Percentiles rank a stretch among this genome's conserved stretches.
phyloP scores from a whole-genome alignment of 257 asterid species.

The Fraxinus pennsylvanica region DNA sequence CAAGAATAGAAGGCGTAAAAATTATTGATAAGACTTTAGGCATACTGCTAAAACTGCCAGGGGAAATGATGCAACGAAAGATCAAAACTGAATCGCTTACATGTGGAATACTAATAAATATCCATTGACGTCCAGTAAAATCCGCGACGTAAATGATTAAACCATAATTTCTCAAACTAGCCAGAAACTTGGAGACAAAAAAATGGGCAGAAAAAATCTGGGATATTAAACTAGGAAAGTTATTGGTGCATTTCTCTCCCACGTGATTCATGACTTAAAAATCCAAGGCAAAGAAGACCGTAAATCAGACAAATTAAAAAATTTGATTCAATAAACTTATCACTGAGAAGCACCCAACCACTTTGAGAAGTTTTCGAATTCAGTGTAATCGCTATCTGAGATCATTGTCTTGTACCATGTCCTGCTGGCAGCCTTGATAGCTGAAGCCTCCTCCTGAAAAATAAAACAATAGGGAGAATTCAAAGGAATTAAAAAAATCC shows the following conservation, averaged over 20 bases:
- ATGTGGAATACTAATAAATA: neutral
- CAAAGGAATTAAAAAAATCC: neutral
- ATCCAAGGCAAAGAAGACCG: slow-evolving; percentile 10
- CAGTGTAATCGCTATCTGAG: slow-evolving; percentile 56
- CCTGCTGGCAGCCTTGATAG: slow-evolving; percentile 40
- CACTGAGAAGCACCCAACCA: slow-evolving; percentile 59
- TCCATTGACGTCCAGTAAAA: neutral
- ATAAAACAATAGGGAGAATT: neutral
- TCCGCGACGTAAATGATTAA: slow-evolving; percentile 16
- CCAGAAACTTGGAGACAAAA: slow-evolving; percentile 18
- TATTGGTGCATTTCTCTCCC: slow-evolving; percentile 16
- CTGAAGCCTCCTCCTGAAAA: slow-evolving; percentile 50
- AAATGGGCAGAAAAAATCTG: slow-evolving; percentile 10
- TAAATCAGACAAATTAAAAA: slow-evolving; percentile 12
- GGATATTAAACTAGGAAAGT: neutral
- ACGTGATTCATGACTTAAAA: slow-evolving; percentile 26
- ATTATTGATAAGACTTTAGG: too few relatives aligned
- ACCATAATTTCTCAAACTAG: slow-evolving; percentile 35
- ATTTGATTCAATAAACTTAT: slow-evolving; percentile 13
- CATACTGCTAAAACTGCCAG: too few relatives aligned
- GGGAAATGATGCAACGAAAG: too few relatives aligned
- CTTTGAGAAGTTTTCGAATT: slow-evolving; percentile 55
- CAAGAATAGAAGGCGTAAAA: too few relatives aligned
- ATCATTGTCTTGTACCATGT: slow-evolving; percentile 65
- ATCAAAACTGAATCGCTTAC: neutral